A percentile compares a stretch with the other conserved stretches of the same genome.
Evolutionary conservation across 2,329 filamentous ascomycete genomes (phyloP).

Genomic region (Sporothrix dimorphospora): DNA sequence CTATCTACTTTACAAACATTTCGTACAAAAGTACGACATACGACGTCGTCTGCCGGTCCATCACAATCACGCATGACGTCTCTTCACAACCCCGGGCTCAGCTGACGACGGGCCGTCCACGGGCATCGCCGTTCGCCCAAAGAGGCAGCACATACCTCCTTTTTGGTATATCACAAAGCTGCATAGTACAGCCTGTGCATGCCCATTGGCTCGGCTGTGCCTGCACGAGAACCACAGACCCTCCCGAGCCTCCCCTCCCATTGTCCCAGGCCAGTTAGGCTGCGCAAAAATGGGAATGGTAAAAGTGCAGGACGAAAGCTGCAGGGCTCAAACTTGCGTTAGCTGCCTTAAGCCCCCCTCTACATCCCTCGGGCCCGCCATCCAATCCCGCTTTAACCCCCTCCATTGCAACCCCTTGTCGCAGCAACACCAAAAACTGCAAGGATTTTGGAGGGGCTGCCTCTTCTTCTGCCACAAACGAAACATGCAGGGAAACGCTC

Average conservation of each 20-base stretch:
- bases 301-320: neutral
- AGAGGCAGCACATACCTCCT: neutral
- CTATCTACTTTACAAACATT: neutral
- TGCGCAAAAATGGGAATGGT: neutral
- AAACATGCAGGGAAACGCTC: neutral
- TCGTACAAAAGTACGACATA: neutral
- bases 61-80: neutral
- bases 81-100: neutral
- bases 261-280: neutral
- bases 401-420: slow-evolving; percentile 9
- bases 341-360: neutral
- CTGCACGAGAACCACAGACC: slow-evolving; percentile 8
- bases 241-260: neutral
- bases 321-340: slow-evolving; percentile 14
- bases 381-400: slow-evolving; percentile 9
- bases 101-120: neutral
- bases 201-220: slow-evolving; percentile 14
- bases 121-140: neutral
- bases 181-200: neutral
- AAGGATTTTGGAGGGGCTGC: slow-evolving; percentile 15
- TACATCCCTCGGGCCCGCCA: slow-evolving; percentile 11
- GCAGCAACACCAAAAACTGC: neutral
- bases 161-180: neutral
- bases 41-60: neutral
- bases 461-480: slow-evolving; percentile 19